Base-by-base conservation (phyloP, 176 grass and related monocot species). In the Triticum timopheevii region DNA sequence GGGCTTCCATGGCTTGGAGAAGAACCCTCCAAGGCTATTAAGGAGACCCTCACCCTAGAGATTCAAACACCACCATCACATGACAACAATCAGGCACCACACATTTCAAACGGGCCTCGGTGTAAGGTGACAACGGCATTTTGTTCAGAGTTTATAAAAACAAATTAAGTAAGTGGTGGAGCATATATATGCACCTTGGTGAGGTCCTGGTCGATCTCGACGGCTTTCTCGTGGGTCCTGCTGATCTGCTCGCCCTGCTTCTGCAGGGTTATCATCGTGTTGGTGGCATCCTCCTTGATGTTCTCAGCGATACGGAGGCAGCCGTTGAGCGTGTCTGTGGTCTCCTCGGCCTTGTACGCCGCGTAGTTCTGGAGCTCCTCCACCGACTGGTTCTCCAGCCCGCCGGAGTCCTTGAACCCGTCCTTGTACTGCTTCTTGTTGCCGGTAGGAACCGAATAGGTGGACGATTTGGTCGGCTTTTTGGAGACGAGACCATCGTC, bases 1-100 rank as follows among this genome's bases (percentile, higher is more conserved):
- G 83, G 93, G 90, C 87, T 92, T 94, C 90, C 93, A 94, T 40
- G 87, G 83, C 85, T 88, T 94, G 61, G 90, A 94, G 54, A 94
- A 94, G 64, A 94, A 82, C 5, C 90, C 93, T n/a, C 90, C 93
- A 64, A 92, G 90, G 83, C 90, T 94, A 11, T 85, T 75, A 3
- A 93, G 74, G 36, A 93, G 88, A 16, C 74, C 28, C 69, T 93
- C 92, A 23, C 92, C 62, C 92, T 92, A 22, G 35, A 3, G 19
- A 54, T 4, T 13, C 40, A 23, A 12, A 19, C 20, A 4, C 4
- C 7, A 20, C 7, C 47, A 71, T 39, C 45, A 23, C 8, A 52
- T 52, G 47, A 68, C 23, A 52, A 36, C 13, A 15, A 82, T 82
- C 13, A 59, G 10, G 20, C 11, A 19, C 19, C 12, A 33, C 13